Percentiles rank a stretch among this genome's conserved stretches.
phyloP scores from a whole-genome alignment of 805 yeast species.

The Yamadazyma olivae region DNA sequence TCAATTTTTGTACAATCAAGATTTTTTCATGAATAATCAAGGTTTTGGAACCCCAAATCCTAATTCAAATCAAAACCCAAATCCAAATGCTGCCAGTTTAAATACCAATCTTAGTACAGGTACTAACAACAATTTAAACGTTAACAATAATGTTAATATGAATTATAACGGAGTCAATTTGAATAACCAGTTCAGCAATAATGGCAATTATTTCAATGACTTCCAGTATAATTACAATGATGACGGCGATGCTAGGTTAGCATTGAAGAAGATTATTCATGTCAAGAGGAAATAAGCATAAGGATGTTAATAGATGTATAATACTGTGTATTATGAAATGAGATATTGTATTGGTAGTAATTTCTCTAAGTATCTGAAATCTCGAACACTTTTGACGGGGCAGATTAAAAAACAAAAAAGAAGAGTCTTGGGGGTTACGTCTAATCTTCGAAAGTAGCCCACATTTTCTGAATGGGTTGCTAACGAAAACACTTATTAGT shows the following conservation, averaged over 20 bases:
- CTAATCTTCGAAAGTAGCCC: no score
- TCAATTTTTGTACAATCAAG: conserved; percentile 21
- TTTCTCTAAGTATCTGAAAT: no score
- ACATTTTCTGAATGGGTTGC: no score
- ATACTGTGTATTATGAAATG: conserved; percentile 5
- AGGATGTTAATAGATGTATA: conserved; percentile 2
- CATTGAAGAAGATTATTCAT: conserved; percentile 33
- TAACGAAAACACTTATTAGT: no score
- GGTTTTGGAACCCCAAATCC: conserved; percentile 1
- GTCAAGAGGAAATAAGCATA: conserved; percentile 21
- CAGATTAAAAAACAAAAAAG: no score
- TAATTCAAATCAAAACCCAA: neutral
- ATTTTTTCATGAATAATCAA: conserved; percentile 16
- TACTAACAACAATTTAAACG: neutral
- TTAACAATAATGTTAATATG: neutral
- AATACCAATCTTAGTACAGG: neutral
- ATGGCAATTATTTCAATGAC: conserved; percentile 3
- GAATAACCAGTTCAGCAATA: neutral
- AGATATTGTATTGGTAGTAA: no score
- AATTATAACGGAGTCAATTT: neutral
- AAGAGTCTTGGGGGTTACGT: no score
- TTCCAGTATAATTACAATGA: conserved; percentile 15
- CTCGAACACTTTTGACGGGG: no score
- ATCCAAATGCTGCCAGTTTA: no score
- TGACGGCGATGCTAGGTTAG: conserved; percentile 36